Evolutionary conservation across 1,284 basidiomycete genomes (phyloP).

Genomic region (Pascua sp.): DNA sequence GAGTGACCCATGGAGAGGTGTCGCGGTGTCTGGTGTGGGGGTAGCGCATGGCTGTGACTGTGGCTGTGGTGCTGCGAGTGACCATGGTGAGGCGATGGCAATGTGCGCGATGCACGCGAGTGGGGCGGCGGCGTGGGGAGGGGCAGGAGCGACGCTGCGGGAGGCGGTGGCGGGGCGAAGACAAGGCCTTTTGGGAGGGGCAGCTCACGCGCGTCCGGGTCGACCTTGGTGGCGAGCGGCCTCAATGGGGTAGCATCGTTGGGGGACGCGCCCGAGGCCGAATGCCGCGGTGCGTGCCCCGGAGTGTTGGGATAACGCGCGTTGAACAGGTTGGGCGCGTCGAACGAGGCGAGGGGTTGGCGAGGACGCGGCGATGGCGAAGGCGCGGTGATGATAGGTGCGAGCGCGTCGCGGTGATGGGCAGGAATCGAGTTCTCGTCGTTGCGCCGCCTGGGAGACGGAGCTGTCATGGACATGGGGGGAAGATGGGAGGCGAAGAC

Average conservation of each 20-base stretch:
- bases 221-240: constrained; percentile 16
- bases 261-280: constrained; percentile 7
- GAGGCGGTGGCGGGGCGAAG: constrained; percentile 12
- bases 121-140: constrained; percentile 18
- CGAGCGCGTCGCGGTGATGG: constrained; percentile 8
- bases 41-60: background rate
- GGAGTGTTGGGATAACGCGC: constrained; percentile 13
- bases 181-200: constrained; percentile 19
- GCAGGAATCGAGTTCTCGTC: constrained; percentile 22
- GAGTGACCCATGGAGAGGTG: constrained; percentile 2
- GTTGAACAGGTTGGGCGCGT: constrained; percentile 17
- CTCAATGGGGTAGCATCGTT: constrained; percentile 18
- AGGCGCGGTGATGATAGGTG: background rate
- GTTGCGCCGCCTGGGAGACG: constrained; percentile 15
- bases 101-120: constrained; percentile 3
- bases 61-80: constrained; percentile 1
- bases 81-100: constrained; percentile 1
- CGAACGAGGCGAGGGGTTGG: constrained; percentile 18
- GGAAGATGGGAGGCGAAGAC: constrained; percentile 1
- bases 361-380: constrained; percentile 15
- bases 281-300: constrained; percentile 9
- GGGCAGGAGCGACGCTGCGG: constrained; percentile 8
- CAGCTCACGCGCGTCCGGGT: constrained; percentile 20
- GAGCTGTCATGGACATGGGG: constrained; percentile 12
- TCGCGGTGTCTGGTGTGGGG: constrained; percentile 4